A percentile compares a stretch with the other conserved stretches of the same genome.
Evolutionary conservation across 2,329 filamentous ascomycete species (phyloP).

Genomic region (Penicillium sp.): DNA sequence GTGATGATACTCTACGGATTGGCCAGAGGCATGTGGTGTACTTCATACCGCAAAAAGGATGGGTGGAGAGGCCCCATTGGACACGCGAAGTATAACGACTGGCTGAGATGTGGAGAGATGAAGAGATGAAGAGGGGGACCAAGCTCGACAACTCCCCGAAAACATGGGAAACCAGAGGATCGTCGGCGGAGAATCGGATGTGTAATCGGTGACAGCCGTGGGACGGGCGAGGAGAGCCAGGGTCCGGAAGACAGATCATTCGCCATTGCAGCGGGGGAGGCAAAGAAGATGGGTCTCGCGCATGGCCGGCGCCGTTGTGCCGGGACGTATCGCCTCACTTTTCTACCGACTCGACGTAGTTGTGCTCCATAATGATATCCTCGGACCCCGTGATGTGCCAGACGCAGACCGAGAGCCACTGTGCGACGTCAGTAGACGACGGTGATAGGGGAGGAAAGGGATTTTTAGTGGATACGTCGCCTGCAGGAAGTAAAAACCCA

Average conservation of each 20-base stretch:
- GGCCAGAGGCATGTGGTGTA: background rate
- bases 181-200: background rate
- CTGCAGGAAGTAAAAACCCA: background rate
- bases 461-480: background rate
- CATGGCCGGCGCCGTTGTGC: background rate
- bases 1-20: background rate
- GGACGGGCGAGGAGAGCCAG: background rate
- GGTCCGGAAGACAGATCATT: background rate
- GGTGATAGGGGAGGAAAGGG: background rate
- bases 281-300: slow-evolving; percentile 4
- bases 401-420: background rate
- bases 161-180: background rate
- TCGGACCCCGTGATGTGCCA: background rate
- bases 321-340: background rate
- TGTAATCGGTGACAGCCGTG: slow-evolving; percentile 4
- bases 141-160: background rate
- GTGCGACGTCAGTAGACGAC: background rate
- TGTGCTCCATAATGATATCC: background rate
- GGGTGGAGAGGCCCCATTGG: background rate
- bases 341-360: background rate
- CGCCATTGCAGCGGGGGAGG: slow-evolving; percentile 14
- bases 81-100: background rate
- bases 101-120: background rate
- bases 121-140: background rate
- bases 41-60: background rate